Evolutionary conservation across 768 basidiomycete genomes (phyloP), one percentile per base, ranked within the genome.

Genomic region (Strobilomyces echinocephalus): DNA sequence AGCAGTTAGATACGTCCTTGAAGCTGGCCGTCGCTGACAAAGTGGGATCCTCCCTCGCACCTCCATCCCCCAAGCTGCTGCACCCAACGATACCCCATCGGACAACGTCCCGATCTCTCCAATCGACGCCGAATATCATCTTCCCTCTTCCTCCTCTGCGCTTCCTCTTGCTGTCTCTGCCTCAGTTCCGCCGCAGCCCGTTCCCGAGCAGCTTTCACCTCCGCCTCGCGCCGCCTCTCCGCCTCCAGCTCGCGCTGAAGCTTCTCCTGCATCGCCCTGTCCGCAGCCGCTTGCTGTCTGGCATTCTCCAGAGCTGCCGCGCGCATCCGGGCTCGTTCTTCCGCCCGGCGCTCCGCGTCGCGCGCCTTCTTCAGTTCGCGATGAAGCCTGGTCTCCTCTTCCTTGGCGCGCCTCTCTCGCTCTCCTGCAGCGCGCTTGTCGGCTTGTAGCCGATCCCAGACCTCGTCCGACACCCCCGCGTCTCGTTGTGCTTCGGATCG

Each of bases 361-460:
- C 52, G 53, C 0, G 59, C 59, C 43, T 56, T 58, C 1, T 52
- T 53, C 30, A 62, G 24, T 45, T 67, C 58, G 18, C 60, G 55
- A 30, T 56, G 55, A 2, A 63, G 58, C 24, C 52, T 57, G 12
- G 8, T 16, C 34, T 64, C 31, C 35, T 62, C 60, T 54, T 62
- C 59, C 26, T 52, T 56, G 1, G 60, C 64, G 44, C 53, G 50
- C 43, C 47, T 42, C 53, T 55, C 46, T 26, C 41, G 51, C 39
- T 66, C 62, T 20, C 60, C 60, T 20, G 56, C 67, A 5, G 62
- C 69, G 0, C 60, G 66, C 41, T 65, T 69, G 49, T 65, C 69
- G 7, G 67, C 69, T 44, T 81, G 76, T 1, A 85, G 66, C 55
- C 79, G 71, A 10, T 57, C 26, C 85, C 85, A 85, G 11, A 75